phyloP scores from a whole-genome alignment of 176 grass and related monocot genomes.

The Oryza nivara region DNA sequence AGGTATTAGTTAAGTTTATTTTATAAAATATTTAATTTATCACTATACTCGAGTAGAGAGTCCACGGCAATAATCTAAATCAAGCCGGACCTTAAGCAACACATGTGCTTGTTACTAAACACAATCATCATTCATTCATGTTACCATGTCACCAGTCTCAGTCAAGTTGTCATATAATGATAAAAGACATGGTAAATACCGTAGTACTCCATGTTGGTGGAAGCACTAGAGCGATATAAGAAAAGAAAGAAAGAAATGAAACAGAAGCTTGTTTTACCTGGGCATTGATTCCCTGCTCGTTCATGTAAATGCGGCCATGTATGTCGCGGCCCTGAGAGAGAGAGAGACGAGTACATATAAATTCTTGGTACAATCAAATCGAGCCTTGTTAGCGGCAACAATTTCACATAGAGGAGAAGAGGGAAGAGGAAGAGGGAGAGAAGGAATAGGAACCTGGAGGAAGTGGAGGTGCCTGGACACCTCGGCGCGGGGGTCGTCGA shows the following conservation, averaged over 20 bases:
- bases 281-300: constrained; percentile 93
- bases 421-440: too few species aligned
- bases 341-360: neutral
- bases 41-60: too few species aligned
- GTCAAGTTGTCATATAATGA: neutral
- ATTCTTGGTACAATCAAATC: neutral
- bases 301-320: constrained; percentile 92
- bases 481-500: constrained; percentile 66
- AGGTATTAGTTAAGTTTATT: too few species aligned
- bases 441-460: constrained; percentile 61
- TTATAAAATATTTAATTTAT: too few species aligned
- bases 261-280: constrained; percentile 56
- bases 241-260: neutral
- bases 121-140: too few species aligned
- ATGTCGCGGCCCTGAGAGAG: constrained; percentile 62
- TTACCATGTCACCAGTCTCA: neutral
- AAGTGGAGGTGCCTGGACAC: constrained; percentile 69
- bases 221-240: too few species aligned
- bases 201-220: too few species aligned
- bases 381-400: neutral
- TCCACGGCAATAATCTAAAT: too few species aligned
- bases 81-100: too few species aligned
- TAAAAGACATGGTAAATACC: too few species aligned
- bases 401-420: too few species aligned
- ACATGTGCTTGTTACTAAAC: neutral